A percentile compares a stretch with the other conserved stretches of the same genome.
Evolutionary conservation across 345 rosid genomes (phyloP).

Genomic region (Reutealis trisperma): DNA sequence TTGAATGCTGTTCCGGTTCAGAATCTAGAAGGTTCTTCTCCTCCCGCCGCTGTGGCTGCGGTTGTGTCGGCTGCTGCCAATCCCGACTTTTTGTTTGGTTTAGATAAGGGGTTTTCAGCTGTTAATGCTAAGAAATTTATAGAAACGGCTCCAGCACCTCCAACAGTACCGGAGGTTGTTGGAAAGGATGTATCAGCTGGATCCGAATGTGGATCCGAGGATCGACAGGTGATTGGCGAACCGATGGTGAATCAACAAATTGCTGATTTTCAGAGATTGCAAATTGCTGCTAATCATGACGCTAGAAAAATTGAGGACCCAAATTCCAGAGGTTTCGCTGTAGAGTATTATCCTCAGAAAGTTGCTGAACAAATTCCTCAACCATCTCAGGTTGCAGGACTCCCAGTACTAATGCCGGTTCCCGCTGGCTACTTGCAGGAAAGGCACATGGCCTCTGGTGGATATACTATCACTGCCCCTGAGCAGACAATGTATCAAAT

Average conservation of each 20-base stretch:
- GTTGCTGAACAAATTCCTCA: slow-evolving; percentile 28
- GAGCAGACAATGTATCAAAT: slow-evolving; percentile 49
- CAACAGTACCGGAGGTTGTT: slow-evolving; percentile 30
- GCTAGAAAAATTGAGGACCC: slow-evolving; percentile 33
- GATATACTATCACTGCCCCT: slow-evolving; percentile 21
- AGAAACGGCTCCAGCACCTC: slow-evolving; percentile 18
- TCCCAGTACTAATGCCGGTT: slow-evolving; percentile 36
- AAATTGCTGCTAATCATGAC: slow-evolving; percentile 37
- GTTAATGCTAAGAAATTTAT: slow-evolving; percentile 16
- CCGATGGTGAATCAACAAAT: slow-evolving; percentile 34
- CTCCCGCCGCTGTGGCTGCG: slow-evolving; percentile 17
- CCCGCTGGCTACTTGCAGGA: slow-evolving; percentile 39
- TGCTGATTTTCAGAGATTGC: slow-evolving; percentile 47
- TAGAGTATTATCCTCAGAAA: slow-evolving; percentile 29
- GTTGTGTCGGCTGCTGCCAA: slow-evolving; percentile 21
- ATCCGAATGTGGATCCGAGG: slow-evolving; percentile 51
- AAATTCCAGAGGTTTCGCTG: slow-evolving; percentile 19
- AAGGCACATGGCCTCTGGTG: slow-evolving; percentile 34
- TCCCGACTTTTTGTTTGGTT: slow-evolving; percentile 53
- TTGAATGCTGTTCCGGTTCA: slow-evolving; percentile 49
- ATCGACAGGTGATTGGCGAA: slow-evolving; percentile 35
- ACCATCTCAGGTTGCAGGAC: neutral
- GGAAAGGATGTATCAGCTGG: slow-evolving; percentile 37
- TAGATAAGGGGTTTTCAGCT: slow-evolving; percentile 41
- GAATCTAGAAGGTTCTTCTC: slow-evolving; percentile 41